phyloP scores from a whole-genome alignment of 352 stramenopile species.

The Achlya hypogyna region DNA sequence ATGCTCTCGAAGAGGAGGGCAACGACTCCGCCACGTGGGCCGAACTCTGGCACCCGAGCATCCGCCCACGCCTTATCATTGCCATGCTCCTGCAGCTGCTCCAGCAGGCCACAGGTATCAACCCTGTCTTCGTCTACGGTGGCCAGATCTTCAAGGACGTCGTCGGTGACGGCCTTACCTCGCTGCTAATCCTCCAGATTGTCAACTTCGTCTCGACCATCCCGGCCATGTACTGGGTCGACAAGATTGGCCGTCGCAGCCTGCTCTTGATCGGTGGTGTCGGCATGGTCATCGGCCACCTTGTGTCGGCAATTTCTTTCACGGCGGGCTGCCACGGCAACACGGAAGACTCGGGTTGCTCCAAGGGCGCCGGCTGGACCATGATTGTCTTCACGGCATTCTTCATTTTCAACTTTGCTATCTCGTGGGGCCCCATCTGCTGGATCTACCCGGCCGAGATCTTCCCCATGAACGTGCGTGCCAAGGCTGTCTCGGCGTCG shows the following conservation, averaged over 20 bases:
- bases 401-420: conserved; percentile 45
- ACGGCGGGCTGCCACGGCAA: conserved; percentile 30
- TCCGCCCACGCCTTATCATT: conserved; percentile 29
- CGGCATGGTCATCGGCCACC: conserved; percentile 38
- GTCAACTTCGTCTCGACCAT: conserved; percentile 37
- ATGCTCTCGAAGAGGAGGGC: conserved; percentile 32
- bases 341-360: conserved; percentile 23
- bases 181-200: conserved; percentile 28
- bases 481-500: conserved; percentile 35
- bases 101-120: conserved; percentile 38
- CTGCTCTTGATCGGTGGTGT: conserved; percentile 32
- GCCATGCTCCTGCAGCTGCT: conserved; percentile 31
- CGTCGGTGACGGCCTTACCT: conserved; percentile 26
- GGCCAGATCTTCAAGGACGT: conserved; percentile 35
- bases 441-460: conserved; percentile 58
- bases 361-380: conserved; percentile 23
- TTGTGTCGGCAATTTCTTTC: conserved; percentile 31
- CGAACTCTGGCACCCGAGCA: conserved; percentile 33
- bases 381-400: conserved; percentile 32
- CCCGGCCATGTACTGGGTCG: conserved; percentile 33
- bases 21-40: conserved; percentile 23
- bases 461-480: conserved; percentile 40
- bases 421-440: conserved; percentile 42
- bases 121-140: conserved; percentile 32
- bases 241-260: conserved; percentile 28